Evolutionary conservation across 2,329 filamentous ascomycete genomes (phyloP).

Genomic region (Bipolaris bicolor): DNA sequence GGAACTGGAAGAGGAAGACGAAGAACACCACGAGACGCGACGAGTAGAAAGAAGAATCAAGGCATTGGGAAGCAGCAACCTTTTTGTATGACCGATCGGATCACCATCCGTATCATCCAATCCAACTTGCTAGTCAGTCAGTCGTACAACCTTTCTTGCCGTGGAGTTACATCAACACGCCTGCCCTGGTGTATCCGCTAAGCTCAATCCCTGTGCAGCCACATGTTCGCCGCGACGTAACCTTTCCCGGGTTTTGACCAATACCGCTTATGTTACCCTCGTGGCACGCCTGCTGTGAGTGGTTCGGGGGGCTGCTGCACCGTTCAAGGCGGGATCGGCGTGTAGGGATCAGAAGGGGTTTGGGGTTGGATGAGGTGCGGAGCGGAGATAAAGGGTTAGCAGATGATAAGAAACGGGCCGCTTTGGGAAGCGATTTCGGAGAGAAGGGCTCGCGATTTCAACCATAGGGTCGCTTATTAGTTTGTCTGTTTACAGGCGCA

Average conservation of each 20-base stretch:
- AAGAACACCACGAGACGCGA: background rate
- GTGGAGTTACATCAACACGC: slow-evolving; percentile 23
- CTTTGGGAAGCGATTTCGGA: slow-evolving; percentile 9
- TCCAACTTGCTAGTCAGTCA: slow-evolving; percentile 1
- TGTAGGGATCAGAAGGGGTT: slow-evolving; percentile 11
- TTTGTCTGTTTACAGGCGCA: background rate
- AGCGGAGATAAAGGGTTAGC: background rate
- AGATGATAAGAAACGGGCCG: slow-evolving; percentile 22
- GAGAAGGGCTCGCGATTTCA: background rate
- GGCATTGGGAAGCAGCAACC: background rate
- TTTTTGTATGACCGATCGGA: slow-evolving; percentile 15
- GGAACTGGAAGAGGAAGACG: background rate
- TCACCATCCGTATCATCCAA: background rate
- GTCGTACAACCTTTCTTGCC: slow-evolving; percentile 15
- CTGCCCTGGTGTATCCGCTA: background rate
- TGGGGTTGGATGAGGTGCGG: background rate
- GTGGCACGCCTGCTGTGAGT: slow-evolving; percentile 7
- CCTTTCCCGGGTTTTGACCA: slow-evolving; percentile 19
- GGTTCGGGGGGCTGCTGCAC: slow-evolving; percentile 14
- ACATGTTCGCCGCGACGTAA: slow-evolving; percentile 16
- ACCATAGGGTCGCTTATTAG: background rate
- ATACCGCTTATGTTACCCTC: slow-evolving; percentile 9
- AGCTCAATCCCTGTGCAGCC: slow-evolving; percentile 7
- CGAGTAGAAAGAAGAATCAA: background rate
- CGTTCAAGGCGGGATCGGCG: slow-evolving; percentile 18